Evolutionary conservation across 805 yeast genomes (phyloP), one percentile per base, ranked within the genome.

Genomic region (Saccharomycopsis sp.): DNA sequence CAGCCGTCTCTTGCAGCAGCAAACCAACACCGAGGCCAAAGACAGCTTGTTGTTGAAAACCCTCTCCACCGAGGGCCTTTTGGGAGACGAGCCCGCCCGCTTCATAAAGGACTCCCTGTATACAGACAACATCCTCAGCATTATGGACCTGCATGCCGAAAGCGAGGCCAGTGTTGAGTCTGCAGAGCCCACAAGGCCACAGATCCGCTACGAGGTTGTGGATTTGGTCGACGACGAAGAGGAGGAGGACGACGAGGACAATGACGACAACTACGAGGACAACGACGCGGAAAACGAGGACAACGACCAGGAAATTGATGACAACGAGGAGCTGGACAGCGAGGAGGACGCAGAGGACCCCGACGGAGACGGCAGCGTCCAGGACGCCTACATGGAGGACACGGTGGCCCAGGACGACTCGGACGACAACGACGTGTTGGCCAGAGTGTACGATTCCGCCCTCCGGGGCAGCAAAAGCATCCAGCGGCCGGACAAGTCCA

Each of bases 391-490:
- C 16, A 16, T 54, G 44, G 23, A 41, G 29, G 44, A 29, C 37
- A 29, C 37, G 37, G 18, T 24, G 15, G 34, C 20, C 20, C 8
- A 15, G 2, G 44, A 47, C 7, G 4, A 24, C 8, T 15, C 4
- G 18, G 57, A 57, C 41, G 60, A 54, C 37, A 14, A 24, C 21
- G 4, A 50, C 14, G 41, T 57, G 16, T 21, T 53, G 41, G 16
- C 8, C 15, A 21, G 8, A 34, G 53, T 24, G 2, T 5, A 18
- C n/a, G 53, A 3, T n/a, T 41, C 21, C 24, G 15, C 12, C 24
- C 9, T 21, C 12, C 18, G 14, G n/a, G 23, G 50, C 21, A 53
- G 37, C 24, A 2, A 18, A 18, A 20, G 16, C 8, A 3, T 2
- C 7, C 21, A 37, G 12, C 7, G 18, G 7, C 15, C 37, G 4